Base-by-base conservation (phyloP, 805 yeast species). In the Suhomyces sp. region DNA sequence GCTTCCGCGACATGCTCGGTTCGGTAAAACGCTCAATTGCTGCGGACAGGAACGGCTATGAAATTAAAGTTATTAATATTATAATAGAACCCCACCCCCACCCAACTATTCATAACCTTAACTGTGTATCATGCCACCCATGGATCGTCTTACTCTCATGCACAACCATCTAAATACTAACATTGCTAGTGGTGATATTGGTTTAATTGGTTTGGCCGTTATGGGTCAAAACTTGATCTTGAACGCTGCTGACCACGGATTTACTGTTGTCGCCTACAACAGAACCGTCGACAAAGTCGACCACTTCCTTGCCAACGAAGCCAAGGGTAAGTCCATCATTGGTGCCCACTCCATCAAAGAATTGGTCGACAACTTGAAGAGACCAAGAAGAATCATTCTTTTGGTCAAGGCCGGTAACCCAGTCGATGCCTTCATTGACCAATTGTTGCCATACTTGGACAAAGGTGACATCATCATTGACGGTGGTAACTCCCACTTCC, bases 401-500 rank as follows among this genome's bases (percentile, higher is more conserved):
- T 83, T 93, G 70, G 98, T 93, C 70, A 93, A 93, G 83, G 98
- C 99, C 60, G 99, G 99, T 78, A 73, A 77, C 54, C 94, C 99
- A 57, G 98, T 93, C 66, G 99, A 93, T 72, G 82, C 81, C 63
- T 89, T 93, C 78, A 94, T 93, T 71, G 81, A 84, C 61, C 93
- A 89, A 77, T 80, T 94, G 70, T 74, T 89, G 65, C 97, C 97
- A 69, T 82, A 83, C 81, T 82, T 94, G 76, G 99, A 93, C 74
- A 80, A 89, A 76, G 98, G 96, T 62, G 99, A 93, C 76, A 94
- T 93, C 82, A 90, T 93, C 84, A 94, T 93, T 68, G 99, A 93
- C 70, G 99, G 99, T 81, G 99, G 99, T 82, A 93, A 93, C 90
- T 94, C 98, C 46, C 97, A 93, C 78, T 93, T 87, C 94, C 97